Base-by-base conservation (phyloP, 1,139 yeast genomes). In the Kurtzmaniella quercitrusa region DNA sequence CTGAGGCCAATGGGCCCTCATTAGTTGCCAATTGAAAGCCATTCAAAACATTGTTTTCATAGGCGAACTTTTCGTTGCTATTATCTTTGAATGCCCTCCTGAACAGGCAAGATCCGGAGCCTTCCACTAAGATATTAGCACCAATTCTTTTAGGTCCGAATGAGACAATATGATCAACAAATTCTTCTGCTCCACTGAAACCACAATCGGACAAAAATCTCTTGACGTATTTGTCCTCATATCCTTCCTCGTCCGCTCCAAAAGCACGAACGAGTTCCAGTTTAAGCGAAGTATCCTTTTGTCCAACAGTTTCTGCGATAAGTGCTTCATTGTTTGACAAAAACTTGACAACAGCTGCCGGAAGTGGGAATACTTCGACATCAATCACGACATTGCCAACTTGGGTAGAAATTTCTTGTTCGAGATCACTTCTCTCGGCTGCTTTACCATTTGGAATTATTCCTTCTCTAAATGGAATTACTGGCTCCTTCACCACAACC, bases 381-480 rank as follows among this genome's bases (percentile, higher is more conserved):
- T 75, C 74, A 37, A 78, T 60, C 14, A 65, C 66, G 9, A 86
- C 80, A 2, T 83, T 71, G 5, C 65, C 66, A 20, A 72, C 57
- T 34, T 63, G 66, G 11, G 55, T 54, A 6, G 39, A 34, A 11
- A 44, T 42, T 21, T 44, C 44, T 11, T 41, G 37, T 16, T 17
- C 40, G 15, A 49, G 64, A 17, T 73, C 81, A 11, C 48, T 3
- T 9, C 38, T 38, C 8, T 38, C 34, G n/a, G 39, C 41, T n/a
- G 38, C 41, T 11, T 33, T 34, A 6, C 48, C 49, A n/a, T 49
- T 48, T 11, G 41, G 40, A n/a, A 82, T 70, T 42, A 88, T 79
- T 0, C 98, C 88, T 63, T 94, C 99, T 50, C 96, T 71, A 57
- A 86, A 94, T 12, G 98, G 98, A 50, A 94, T 94, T 19, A 88